Percentiles rank a stretch among this genome's conserved stretches.
Evolutionary conservation across 148 eudicot species (phyloP).

Genomic region (Rhododendron mucronatum): DNA sequence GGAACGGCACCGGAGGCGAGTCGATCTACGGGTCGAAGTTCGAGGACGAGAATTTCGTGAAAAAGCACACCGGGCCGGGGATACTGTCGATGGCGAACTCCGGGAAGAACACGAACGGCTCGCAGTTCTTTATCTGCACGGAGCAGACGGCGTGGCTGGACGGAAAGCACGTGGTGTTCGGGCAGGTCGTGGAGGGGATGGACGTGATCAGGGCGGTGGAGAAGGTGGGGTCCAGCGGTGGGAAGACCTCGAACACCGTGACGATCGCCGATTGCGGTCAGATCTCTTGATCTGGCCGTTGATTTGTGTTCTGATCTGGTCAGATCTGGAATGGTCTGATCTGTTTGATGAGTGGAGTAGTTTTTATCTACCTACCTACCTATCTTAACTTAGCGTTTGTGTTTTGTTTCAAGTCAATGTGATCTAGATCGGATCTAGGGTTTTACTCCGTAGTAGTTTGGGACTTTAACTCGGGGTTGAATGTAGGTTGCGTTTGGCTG

Average conservation of each 20-base stretch:
- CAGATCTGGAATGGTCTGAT: background rate
- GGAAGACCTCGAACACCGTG: constrained; percentile 38
- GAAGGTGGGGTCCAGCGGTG: constrained; percentile 41
- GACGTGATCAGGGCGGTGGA: constrained; percentile 51
- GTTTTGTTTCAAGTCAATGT: background rate
- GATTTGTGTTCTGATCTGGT: background rate
- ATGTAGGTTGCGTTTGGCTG: background rate
- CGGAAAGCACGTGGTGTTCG: constrained; percentile 73
- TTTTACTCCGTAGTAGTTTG: background rate
- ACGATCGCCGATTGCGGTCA: constrained; percentile 64
- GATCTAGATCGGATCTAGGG: background rate
- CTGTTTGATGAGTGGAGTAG: background rate
- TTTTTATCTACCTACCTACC: background rate
- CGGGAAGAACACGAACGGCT: constrained; percentile 67
- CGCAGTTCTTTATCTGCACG: constrained; percentile 78
- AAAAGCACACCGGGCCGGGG: constrained; percentile 70
- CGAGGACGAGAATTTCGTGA: constrained; percentile 49
- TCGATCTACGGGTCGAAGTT: constrained; percentile 49
- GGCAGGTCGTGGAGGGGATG: constrained; percentile 57
- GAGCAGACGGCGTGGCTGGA: constrained; percentile 64
- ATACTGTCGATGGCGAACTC: constrained; percentile 75
- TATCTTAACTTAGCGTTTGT: background rate
- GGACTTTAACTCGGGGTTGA: background rate
- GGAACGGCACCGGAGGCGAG: constrained; percentile 60
- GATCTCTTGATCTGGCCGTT: constrained; percentile 11